Evolutionary conservation across 768 basidiomycete genomes (phyloP), one percentile per base, ranked within the genome.

Genomic region (Lactarius trivialis): DNA sequence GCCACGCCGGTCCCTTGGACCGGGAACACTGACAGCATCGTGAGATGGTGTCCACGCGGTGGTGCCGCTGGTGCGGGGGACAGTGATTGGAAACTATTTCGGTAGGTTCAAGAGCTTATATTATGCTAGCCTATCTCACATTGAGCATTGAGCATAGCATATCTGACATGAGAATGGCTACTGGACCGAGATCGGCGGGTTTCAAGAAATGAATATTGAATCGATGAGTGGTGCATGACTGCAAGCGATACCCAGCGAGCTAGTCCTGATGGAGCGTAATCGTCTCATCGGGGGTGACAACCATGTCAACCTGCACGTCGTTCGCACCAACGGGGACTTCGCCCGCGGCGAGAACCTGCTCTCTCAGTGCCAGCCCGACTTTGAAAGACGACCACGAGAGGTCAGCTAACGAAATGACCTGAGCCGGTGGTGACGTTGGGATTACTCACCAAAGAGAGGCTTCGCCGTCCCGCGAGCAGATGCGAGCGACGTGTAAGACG

Each of bases 321-420:
- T 77, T 76, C 55, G 78, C 77, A 19, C 70, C 79, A 56, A 78
- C 76, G 7, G 87, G 88, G 26, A 89, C 76, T 55, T 75, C 60
- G 33, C 75, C 76, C n/a, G 67, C 72, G 39, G 79, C 78, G 24
- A 88, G 70, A 14, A 89, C 67, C 66, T 89, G 88, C 66, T 87
- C 85, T 30, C 80, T 78, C 41, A 89, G 73, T 3, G 85, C 79
- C 61, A 89, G 70, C 0, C 81, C 87, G n/a, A 87, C 87, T 89
- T 89, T 34, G 3, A 64, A 54, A 58, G 64, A 59, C 53, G 60
- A 19, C 56, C 24, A 48, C 39, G 48, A 33, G 49, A 55, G 57
- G 59, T 55, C 43, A 21, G 17, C n/a, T 61, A 58, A 60, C 60
- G 54, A 60, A 24, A 53, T 37, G 37, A 56, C 36, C 11, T 14